Percentiles rank a stretch among this genome's conserved stretches.
Evolutionary conservation across 2,329 filamentous ascomycete species (phyloP).

Genomic region (Alternaria atra): DNA sequence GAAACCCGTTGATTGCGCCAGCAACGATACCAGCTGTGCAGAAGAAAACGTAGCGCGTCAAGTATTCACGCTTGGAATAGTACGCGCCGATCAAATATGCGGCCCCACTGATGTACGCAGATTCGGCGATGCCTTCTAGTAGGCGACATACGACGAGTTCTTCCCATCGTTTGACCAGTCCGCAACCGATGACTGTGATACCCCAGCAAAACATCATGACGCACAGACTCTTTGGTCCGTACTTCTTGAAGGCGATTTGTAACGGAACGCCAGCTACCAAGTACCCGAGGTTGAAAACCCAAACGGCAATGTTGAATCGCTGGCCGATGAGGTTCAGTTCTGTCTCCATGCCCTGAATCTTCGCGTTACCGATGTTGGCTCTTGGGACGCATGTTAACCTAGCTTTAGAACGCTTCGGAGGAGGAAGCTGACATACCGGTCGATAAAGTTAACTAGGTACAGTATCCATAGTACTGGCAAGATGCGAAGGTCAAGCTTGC

Average conservation of each 20-base stretch:
- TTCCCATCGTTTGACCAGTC: constrained; percentile 38
- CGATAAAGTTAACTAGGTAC: constrained; percentile 46
- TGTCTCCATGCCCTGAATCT: constrained; percentile 48
- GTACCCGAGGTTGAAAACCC: constrained; percentile 52
- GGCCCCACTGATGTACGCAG: constrained; percentile 40
- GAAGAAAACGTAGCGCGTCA: constrained; percentile 63
- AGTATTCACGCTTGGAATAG: constrained; percentile 63
- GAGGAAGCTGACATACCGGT: constrained; percentile 25
- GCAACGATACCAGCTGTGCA: constrained; percentile 63
- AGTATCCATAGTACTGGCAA: constrained; percentile 46
- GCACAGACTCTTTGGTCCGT: constrained; percentile 43
- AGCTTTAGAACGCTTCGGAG: background rate
- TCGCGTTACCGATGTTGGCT: constrained; percentile 47
- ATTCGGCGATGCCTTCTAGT: constrained; percentile 43
- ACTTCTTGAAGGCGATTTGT: constrained; percentile 47
- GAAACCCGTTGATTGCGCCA: constrained; percentile 65
- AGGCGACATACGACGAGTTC: constrained; percentile 41
- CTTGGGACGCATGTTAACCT: constrained; percentile 11
- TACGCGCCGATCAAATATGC: constrained; percentile 45
- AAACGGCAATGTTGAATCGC: constrained; percentile 50
- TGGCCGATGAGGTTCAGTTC: constrained; percentile 48
- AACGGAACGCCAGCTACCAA: constrained; percentile 47
- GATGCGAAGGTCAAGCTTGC: constrained; percentile 43
- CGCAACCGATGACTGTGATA: constrained; percentile 45
- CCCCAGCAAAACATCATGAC: constrained; percentile 49